phyloP scores from a whole-genome alignment of 148 eudicot species.

The Dysphania ambrosioides region DNA sequence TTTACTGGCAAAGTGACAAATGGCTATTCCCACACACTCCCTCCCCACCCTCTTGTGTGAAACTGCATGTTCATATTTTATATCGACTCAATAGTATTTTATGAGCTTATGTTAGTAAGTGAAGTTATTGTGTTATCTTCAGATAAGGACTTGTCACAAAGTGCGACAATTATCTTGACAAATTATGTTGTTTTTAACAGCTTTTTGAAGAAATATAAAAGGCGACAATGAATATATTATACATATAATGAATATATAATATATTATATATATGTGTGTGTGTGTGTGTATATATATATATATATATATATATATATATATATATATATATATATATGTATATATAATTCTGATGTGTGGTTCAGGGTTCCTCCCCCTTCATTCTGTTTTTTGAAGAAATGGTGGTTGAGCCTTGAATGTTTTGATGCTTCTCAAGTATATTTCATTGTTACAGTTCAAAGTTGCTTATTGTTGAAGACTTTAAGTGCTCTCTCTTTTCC shows the following conservation, averaged over 20 bases:
- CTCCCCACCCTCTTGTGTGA: background rate
- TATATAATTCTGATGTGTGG: background rate
- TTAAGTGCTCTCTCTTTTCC: slow-evolving; percentile 20
- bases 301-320: background rate
- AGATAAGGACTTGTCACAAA: no score
- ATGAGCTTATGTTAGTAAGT: slow-evolving; percentile 7
- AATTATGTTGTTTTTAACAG: background rate
- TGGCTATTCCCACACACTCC: background rate
- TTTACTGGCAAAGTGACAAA: background rate
- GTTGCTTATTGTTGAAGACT: background rate
- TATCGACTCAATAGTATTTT: no score
- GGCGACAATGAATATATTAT: no score
- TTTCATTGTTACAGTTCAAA: background rate
- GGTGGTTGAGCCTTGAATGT: background rate
- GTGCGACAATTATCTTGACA: background rate
- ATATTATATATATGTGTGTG: background rate
- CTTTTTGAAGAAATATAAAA: background rate
- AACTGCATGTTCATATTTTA: background rate
- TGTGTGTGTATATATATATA: background rate
- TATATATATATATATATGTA: background rate
- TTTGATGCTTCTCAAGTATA: background rate
- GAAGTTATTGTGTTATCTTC: background rate
- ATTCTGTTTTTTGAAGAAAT: slow-evolving; percentile 2
- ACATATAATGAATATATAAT: no score
- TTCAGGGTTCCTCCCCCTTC: background rate